phyloP scores from a whole-genome alignment of 495 filamentous ascomycete species.

The Daldinia caldariorum region DNA sequence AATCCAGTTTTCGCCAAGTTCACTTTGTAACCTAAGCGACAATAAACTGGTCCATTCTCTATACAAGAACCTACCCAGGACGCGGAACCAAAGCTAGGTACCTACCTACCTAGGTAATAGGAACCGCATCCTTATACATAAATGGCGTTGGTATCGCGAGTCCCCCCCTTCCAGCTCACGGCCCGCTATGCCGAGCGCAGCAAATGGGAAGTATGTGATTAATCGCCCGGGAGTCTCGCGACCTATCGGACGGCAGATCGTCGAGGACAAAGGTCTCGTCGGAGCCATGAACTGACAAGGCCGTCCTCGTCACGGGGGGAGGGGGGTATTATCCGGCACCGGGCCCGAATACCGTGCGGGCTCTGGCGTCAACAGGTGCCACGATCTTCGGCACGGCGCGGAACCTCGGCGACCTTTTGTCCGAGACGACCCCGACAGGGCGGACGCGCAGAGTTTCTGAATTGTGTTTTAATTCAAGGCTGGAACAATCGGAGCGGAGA shows the following conservation, averaged over 20 bases:
- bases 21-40: neutral
- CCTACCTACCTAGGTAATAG: neutral
- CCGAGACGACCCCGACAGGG: no score
- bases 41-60: neutral
- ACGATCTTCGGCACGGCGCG: neutral
- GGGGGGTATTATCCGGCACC: neutral
- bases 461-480: no score
- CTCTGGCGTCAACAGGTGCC: neutral
- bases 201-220: neutral
- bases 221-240: neutral
- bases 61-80: neutral
- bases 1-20: neutral
- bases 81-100: neutral
- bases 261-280: neutral
- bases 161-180: neutral
- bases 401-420: neutral
- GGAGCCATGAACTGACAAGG: neutral
- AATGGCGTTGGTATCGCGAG: neutral
- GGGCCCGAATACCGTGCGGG: neutral
- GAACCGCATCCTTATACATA: neutral
- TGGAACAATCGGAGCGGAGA: no score
- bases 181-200: neutral
- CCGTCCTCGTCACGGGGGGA: neutral
- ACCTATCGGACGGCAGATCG: neutral
- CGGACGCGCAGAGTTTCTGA: no score